Percentiles rank a stretch among this genome's conserved stretches.
Conservation (phyloP, 116 monocot genomes). For the Trichopus zeylanicus region DNA sequence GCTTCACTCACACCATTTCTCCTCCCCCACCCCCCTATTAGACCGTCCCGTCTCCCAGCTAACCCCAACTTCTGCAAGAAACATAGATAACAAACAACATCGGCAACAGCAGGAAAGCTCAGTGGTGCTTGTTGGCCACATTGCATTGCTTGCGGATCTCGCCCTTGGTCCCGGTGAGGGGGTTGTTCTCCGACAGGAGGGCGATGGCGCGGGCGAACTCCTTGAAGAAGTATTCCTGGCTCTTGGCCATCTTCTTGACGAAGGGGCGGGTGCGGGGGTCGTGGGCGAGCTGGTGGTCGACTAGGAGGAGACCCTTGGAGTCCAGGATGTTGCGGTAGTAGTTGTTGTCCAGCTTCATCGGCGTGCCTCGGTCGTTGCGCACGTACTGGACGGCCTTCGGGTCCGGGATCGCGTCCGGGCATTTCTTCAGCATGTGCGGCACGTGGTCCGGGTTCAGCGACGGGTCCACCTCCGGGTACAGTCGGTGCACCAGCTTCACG, state of each 20-base stretch:
- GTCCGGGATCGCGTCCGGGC: constrained; percentile 72
- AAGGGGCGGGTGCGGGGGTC: constrained; percentile 49
- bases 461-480: constrained; percentile 82
- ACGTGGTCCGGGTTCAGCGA: constrained; percentile 66
- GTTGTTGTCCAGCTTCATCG: constrained; percentile 94
- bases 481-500: constrained; percentile 79
- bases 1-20: no score
- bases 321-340: constrained; percentile 85
- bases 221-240: constrained; percentile 73
- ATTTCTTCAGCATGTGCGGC: constrained; percentile 86
- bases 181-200: constrained; percentile 77
- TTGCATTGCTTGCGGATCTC: constrained; percentile 73
- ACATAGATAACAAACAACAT: no score
- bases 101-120: not conserved
- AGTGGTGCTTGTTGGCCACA: constrained; percentile 50
- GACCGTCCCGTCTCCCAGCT: no score
- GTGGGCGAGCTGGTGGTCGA: constrained; percentile 75
- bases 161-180: constrained; percentile 61
- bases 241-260: constrained; percentile 87
- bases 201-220: constrained; percentile 57
- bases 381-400: constrained; percentile 90
- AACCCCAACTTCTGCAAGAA: no score
- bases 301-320: constrained; percentile 71
- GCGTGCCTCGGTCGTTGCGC: constrained; percentile 76
- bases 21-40: no score